Evolutionary conservation across 139 green algal genomes (phyloP).

Genomic region (Auxenochlorella protothecoides): DNA sequence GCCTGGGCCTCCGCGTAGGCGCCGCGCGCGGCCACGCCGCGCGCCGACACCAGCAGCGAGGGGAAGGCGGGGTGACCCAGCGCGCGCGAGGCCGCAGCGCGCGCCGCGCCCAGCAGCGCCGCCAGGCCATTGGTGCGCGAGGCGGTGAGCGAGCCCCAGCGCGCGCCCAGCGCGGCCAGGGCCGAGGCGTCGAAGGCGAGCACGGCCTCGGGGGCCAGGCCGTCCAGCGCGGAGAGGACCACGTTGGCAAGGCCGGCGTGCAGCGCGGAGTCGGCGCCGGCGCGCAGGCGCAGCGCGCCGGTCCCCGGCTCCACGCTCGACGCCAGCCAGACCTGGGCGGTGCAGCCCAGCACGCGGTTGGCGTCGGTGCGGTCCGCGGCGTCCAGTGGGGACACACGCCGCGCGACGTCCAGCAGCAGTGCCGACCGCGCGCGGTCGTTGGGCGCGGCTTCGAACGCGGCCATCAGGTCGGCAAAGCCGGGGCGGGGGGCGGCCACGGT

Average conservation of each 20-base stretch:
- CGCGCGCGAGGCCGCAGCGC: constrained; percentile 27
- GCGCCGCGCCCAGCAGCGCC: constrained; percentile 74
- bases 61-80: constrained; percentile 66
- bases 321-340: constrained; percentile 62
- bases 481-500: no score
- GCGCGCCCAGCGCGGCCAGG: constrained; percentile 32
- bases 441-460: neutral
- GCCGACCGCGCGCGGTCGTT: constrained; percentile 26
- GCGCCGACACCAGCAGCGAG: constrained; percentile 62
- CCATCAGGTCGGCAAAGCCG: no score
- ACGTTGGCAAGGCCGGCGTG: constrained; percentile 61
- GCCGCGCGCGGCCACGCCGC: constrained; percentile 40
- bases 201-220: constrained; percentile 52
- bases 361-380: constrained; percentile 20
- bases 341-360: constrained; percentile 91
- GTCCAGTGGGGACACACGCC: constrained; percentile 25
- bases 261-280: constrained; percentile 65
- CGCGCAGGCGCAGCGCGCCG: constrained; percentile 43
- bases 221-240: constrained; percentile 47
- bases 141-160: constrained; percentile 32
- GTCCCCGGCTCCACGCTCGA: neutral
- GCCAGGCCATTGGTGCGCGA: constrained; percentile 67
- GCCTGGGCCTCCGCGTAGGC: constrained; percentile 73
- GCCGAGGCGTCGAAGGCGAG: constrained; percentile 27
- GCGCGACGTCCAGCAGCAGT: constrained; percentile 42